These are phyloP conservation scores for Aspergillus diversus DNA, from an alignment of 495 filamentous ascomycete species.

Conservation along the genomic window DNA sequence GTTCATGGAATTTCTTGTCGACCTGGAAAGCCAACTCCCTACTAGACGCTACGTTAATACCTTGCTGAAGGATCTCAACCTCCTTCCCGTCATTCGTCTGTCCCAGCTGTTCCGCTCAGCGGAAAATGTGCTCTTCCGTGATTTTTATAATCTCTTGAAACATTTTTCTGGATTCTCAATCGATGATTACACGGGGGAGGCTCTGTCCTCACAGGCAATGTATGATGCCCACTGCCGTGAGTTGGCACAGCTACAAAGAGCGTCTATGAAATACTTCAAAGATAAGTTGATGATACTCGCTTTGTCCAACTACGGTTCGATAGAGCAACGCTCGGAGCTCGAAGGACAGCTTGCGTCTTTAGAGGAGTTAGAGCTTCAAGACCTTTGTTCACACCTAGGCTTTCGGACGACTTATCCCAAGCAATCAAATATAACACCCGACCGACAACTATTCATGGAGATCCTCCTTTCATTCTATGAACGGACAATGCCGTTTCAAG, in stretches of 20 bases:
- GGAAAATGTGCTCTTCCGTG: conserved; percentile 77
- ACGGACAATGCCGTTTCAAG: conserved; percentile 80
- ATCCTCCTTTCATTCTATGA: conserved; percentile 78
- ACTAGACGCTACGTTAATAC: conserved; percentile 94
- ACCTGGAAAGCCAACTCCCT: conserved; percentile 90
- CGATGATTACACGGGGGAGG: conserved; percentile 84
- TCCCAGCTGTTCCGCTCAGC: conserved; percentile 77
- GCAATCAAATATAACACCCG: conserved; percentile 59
- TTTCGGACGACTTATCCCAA: conserved; percentile 81
- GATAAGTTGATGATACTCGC: conserved; percentile 89
- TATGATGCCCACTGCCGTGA: conserved; percentile 77
- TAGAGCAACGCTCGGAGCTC: conserved; percentile 78
- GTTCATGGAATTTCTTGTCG: conserved; percentile 87
- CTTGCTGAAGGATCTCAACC: conserved; percentile 85
- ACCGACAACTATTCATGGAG: conserved; percentile 74
- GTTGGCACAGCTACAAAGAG: conserved; percentile 80
- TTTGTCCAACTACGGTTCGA: conserved; percentile 87
- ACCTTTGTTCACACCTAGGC: conserved; percentile 71
- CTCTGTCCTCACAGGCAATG: conserved; percentile 70
- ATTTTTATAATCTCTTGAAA: conserved; percentile 74
- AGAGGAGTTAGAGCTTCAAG: conserved; percentile 69
- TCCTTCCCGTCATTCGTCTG: conserved; percentile 79
- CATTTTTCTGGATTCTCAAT: conserved; percentile 90
- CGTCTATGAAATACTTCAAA: conserved; percentile 81
- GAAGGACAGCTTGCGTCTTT: conserved; percentile 75